Conservation (phyloP, 805 yeast species). For the Candida gorgasii region DNA sequence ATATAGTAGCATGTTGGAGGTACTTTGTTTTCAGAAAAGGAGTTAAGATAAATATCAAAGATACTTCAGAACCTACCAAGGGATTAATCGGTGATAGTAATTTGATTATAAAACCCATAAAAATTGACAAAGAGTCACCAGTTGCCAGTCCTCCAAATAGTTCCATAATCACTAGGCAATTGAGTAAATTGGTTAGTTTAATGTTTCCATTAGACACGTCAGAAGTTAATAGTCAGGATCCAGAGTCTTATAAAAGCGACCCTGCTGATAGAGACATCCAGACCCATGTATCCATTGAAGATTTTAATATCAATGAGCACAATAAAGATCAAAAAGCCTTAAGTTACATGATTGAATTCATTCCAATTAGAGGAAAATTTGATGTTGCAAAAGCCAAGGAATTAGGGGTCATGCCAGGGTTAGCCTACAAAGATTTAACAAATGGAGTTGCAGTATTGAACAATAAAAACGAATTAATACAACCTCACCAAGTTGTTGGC, state of each 20-base stretch:
- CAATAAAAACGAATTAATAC: slow-evolving; percentile 57
- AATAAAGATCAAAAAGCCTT: slow-evolving; percentile 46
- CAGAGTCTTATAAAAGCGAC: slow-evolving; percentile 38
- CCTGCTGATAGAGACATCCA: slow-evolving; percentile 40
- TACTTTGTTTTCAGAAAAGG: slow-evolving; percentile 83
- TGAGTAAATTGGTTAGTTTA: slow-evolving; percentile 42
- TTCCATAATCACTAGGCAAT: slow-evolving; percentile 15
- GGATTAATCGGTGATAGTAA: slow-evolving; percentile 36
- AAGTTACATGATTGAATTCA: slow-evolving; percentile 66
- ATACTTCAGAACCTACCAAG: slow-evolving; percentile 23
- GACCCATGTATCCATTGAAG: slow-evolving; percentile 29
- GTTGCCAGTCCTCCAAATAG: slow-evolving; percentile 15
- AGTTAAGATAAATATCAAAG: slow-evolving; percentile 46
- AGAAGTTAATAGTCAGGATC: slow-evolving; percentile 36
- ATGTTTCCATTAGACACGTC: slow-evolving; percentile 61
- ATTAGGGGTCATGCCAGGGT: slow-evolving; percentile 70
- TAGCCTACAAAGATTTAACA: slow-evolving; percentile 57
- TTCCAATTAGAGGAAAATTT: slow-evolving; percentile 77
- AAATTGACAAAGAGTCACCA: slow-evolving; percentile 17
- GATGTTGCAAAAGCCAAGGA: slow-evolving; percentile 61
- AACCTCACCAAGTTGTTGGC: slow-evolving; percentile 73
- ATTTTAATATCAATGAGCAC: slow-evolving; percentile 1
- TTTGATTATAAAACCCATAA: slow-evolving; percentile 40
- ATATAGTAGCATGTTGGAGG: slow-evolving; percentile 78
- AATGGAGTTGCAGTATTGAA: slow-evolving; percentile 58